These are phyloP conservation scores for Tothia fuscella DNA, from an alignment of 2,329 filamentous ascomycete species.

Conservation along the genomic window DNA sequence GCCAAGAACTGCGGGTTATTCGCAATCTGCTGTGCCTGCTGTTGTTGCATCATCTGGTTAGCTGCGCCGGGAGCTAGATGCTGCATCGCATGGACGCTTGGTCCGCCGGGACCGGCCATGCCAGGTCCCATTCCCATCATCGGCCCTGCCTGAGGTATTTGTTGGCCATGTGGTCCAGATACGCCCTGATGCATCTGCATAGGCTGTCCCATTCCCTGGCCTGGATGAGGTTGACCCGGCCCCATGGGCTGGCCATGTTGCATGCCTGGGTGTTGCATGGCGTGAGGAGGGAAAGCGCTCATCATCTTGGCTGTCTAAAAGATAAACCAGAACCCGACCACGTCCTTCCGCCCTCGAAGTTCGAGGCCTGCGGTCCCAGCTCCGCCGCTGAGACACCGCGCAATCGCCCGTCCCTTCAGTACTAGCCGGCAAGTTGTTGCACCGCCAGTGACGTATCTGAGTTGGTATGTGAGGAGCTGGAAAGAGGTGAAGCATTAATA, in stretches of 20 bases:
- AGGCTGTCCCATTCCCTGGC: constrained; percentile 54
- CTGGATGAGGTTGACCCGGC: constrained; percentile 56
- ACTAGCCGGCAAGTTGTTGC: not conserved
- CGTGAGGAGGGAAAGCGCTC: constrained; percentile 55
- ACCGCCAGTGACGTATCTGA: not conserved
- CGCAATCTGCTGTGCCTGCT: constrained; percentile 26
- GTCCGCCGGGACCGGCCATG: constrained; percentile 38
- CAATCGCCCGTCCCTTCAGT: constrained; percentile 5
- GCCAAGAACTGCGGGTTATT: not conserved
- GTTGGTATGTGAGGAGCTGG: not conserved
- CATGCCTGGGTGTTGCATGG: constrained; percentile 62
- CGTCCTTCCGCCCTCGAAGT: not conserved
- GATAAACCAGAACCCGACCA: constrained; percentile 2
- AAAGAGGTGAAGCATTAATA: constrained; percentile 5
- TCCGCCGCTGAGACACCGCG: constrained; percentile 7
- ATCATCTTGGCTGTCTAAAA: constrained; percentile 46
- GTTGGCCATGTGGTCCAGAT: constrained; percentile 56
- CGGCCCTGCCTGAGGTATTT: constrained; percentile 56
- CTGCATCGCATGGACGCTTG: constrained; percentile 57
- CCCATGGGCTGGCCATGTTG: constrained; percentile 52
- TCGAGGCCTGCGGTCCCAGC: constrained; percentile 8
- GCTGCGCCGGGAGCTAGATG: constrained; percentile 52
- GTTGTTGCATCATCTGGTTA: constrained; percentile 33
- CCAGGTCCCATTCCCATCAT: constrained; percentile 73
- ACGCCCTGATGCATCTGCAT: constrained; percentile 66